Conservation (phyloP, 345 rosid genomes). For the Cardamine occulta region DNA sequence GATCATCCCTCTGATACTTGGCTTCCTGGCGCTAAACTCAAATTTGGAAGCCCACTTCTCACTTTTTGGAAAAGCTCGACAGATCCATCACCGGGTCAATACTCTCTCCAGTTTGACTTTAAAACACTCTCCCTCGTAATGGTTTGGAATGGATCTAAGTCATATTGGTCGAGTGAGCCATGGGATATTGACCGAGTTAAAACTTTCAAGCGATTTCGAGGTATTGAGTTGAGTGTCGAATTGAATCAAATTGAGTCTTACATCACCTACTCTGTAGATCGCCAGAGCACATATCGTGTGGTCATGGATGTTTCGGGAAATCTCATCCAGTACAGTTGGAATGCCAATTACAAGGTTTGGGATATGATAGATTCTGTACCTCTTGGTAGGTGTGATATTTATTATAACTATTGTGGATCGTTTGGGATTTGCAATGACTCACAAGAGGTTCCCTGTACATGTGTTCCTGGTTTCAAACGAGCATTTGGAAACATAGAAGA, state of each 20-base stretch:
- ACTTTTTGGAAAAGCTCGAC: not conserved
- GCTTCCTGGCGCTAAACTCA: not conserved
- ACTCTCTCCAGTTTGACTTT: not conserved
- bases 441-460: not conserved
- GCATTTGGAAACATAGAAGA: fast-evolving
- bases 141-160: not conserved
- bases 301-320: not conserved
- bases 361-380: too few species aligned
- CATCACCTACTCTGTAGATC: not conserved
- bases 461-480: not conserved
- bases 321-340: too few species aligned
- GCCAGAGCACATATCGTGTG: not conserved
- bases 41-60: not conserved
- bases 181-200: not conserved
- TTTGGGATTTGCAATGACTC: not conserved
- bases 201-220: fast-evolving
- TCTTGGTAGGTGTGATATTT: not conserved
- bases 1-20: not conserved
- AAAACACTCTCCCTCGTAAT: not conserved
- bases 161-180: not conserved
- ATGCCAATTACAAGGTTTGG: too few species aligned
- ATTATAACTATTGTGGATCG: not conserved
- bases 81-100: not conserved
- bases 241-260: not conserved
- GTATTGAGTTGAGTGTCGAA: not conserved